A percentile compares a stretch with the other conserved stretches of the same genome.
These are phyloP conservation scores for Debaryomyces singareniensis DNA, from an alignment of 1,139 yeast genomes.

Conservation along the genomic window DNA sequence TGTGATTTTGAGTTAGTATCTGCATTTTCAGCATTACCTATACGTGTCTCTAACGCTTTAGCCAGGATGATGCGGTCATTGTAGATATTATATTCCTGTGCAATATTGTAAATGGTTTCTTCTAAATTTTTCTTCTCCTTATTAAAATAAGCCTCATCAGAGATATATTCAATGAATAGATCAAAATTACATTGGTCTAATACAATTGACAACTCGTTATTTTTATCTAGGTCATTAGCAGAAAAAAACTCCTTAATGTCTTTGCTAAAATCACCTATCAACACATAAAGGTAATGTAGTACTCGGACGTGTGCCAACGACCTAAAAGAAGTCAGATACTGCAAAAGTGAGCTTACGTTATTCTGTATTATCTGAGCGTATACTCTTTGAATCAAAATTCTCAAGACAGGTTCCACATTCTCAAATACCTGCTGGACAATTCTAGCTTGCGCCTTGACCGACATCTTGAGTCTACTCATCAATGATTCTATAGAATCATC, in stretches of 20 bases:
- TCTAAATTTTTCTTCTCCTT: conserved; percentile 68
- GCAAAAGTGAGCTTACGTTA: conserved; percentile 57
- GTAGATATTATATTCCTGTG: conserved; percentile 43
- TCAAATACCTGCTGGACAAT: conserved; percentile 70
- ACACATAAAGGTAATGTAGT: conserved; percentile 57
- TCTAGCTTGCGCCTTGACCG: conserved; percentile 64
- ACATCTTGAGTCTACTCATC: conserved; percentile 30
- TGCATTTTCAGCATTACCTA: conserved; percentile 30
- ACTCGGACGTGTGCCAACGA: conserved; percentile 74
- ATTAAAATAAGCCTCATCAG: conserved; percentile 64
- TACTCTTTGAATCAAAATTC: conserved; percentile 66
- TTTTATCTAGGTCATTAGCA: conserved; percentile 39
- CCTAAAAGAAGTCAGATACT: conserved; percentile 57
- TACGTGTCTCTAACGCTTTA: conserved; percentile 38
- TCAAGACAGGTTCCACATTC: conserved; percentile 57
- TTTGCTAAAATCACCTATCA: conserved; percentile 58
- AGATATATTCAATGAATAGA: conserved; percentile 64
- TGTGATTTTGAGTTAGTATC: conserved; percentile 15
- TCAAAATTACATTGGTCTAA: conserved; percentile 72
- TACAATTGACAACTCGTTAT: conserved; percentile 43
- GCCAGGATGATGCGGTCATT: conserved; percentile 48
- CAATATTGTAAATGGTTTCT: conserved; percentile 48
- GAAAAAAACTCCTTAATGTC: conserved; percentile 56
- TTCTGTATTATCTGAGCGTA: conserved; percentile 74
- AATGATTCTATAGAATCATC: conserved; percentile 30